Percentiles rank a stretch among this genome's conserved stretches.
Conservation (phyloP, 2,329 filamentous ascomycete genomes). For the Blastomyces percursus region DNA sequence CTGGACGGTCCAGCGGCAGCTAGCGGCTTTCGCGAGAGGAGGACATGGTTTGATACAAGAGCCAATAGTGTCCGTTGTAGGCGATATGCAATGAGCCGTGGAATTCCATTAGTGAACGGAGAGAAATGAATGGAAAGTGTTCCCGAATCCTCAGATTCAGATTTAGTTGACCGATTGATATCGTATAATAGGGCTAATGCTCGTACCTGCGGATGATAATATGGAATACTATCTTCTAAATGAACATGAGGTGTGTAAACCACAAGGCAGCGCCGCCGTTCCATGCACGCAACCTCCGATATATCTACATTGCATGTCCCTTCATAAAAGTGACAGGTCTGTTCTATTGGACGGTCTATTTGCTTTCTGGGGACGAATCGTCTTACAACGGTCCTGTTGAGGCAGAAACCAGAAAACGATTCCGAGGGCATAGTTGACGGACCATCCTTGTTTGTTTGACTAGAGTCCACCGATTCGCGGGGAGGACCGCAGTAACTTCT, state of each 20-base stretch:
- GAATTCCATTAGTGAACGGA: constrained; percentile 30
- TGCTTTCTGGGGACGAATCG: constrained; percentile 73
- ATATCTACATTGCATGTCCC: constrained; percentile 17
- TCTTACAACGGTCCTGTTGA: constrained; percentile 58
- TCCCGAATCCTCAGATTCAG: constrained; percentile 22
- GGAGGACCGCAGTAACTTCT: constrained; percentile 11
- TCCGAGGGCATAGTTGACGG: constrained; percentile 17
- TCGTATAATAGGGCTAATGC: constrained; percentile 67
- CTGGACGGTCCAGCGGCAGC: constrained; percentile 26
- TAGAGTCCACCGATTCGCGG: background rate
- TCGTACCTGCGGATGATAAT: constrained; percentile 72
- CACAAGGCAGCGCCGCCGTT: constrained; percentile 40
- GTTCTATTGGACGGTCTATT: constrained; percentile 63
- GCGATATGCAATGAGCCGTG: constrained; percentile 27
- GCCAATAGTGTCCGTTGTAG: constrained; percentile 31
- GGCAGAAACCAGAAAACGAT: constrained; percentile 23
- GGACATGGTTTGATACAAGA: constrained; percentile 29
- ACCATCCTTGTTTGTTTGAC: constrained; percentile 3
- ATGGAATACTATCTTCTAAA: constrained; percentile 56
- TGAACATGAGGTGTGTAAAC: constrained; percentile 67
- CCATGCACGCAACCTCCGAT: constrained; percentile 20
- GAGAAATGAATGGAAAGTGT: constrained; percentile 42
- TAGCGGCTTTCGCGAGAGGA: constrained; percentile 22
- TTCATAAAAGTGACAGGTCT: constrained; percentile 67
- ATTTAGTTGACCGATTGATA: constrained; percentile 20